phyloP scores from a whole-genome alignment of 2,329 filamentous ascomycete species.

The Exophiala sp. region DNA sequence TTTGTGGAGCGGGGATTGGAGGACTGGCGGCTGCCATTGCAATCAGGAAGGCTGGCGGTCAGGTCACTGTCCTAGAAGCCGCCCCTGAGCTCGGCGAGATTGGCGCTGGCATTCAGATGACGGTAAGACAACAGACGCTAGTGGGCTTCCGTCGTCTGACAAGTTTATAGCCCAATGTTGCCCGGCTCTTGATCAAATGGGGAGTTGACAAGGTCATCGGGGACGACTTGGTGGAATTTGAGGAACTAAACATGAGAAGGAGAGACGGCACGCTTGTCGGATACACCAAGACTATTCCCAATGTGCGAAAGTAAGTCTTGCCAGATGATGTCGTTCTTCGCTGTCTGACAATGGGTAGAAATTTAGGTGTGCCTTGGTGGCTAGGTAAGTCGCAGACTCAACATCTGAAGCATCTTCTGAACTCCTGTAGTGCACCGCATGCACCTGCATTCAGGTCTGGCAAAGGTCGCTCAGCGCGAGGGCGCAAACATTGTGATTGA shows the following conservation, averaged over 20 bases:
- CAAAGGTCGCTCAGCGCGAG: constrained; percentile 37
- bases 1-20: constrained; percentile 41
- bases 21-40: constrained; percentile 47
- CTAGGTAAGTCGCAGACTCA: constrained; percentile 41
- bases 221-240: constrained; percentile 38
- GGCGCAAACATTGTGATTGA: constrained; percentile 40
- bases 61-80: constrained; percentile 25
- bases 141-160: too few species aligned
- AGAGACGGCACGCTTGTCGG: constrained; percentile 37
- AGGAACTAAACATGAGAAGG: constrained; percentile 38
- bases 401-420: constrained; percentile 42
- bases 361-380: constrained; percentile 23
- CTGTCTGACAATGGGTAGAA: constrained; percentile 9
- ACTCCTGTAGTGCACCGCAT: constrained; percentile 42
- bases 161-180: constrained; percentile 11
- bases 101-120: constrained; percentile 18
- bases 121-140: too few species aligned
- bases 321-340: not conserved
- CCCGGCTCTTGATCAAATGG: constrained; percentile 39
- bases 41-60: constrained; percentile 37
- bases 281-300: constrained; percentile 33
- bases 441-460: constrained; percentile 45
- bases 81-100: constrained; percentile 41
- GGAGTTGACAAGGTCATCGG: constrained; percentile 41
- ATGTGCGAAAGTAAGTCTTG: constrained; percentile 10